Percentiles rank a stretch among this genome's conserved stretches.
phyloP scores from a whole-genome alignment of 2,329 filamentous ascomycete genomes.

The Pseudogymnoascus sp. region DNA sequence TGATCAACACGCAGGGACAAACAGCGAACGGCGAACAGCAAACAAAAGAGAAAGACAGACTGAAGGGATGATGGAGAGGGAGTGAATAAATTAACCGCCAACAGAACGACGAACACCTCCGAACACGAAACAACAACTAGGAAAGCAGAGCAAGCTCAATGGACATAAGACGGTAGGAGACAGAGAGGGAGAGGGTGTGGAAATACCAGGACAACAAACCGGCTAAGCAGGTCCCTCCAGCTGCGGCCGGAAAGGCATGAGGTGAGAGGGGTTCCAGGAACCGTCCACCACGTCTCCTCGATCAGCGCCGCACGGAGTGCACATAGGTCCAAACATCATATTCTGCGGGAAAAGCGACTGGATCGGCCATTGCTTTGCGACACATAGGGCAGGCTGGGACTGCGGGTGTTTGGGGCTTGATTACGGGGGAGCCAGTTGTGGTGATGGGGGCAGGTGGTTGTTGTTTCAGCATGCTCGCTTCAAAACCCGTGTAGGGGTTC shows the following conservation, averaged over 20 bases:
- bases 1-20: slow-evolving; percentile 15
- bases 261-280: background rate
- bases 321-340: background rate
- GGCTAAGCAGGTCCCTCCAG: background rate
- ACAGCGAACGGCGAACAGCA: slow-evolving; percentile 19
- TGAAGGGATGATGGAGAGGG: slow-evolving; percentile 13
- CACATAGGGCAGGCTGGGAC: slow-evolving; percentile 1
- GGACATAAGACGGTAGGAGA: slow-evolving; percentile 1
- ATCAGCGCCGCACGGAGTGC: background rate
- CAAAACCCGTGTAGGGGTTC: slow-evolving; percentile 1
- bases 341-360: background rate
- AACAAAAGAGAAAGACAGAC: slow-evolving; percentile 22
- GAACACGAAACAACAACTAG: slow-evolving; percentile 7
- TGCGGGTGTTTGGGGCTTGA: background rate
- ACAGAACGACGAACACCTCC: slow-evolving; percentile 11
- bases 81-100: slow-evolving; percentile 17
- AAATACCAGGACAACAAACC: background rate
- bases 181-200: background rate
- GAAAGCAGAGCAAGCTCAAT: slow-evolving; percentile 7
- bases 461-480: slow-evolving; percentile 6
- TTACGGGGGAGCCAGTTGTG: slow-evolving; percentile 8
- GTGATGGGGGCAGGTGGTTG: background rate
- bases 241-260: background rate
- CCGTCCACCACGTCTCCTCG: background rate
- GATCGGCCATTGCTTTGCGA: slow-evolving; percentile 2